Percentiles rank a stretch among this genome's conserved stretches.
Evolutionary conservation across 2,329 filamentous ascomycete species (phyloP).

Genomic region (Microcera coccophila): DNA sequence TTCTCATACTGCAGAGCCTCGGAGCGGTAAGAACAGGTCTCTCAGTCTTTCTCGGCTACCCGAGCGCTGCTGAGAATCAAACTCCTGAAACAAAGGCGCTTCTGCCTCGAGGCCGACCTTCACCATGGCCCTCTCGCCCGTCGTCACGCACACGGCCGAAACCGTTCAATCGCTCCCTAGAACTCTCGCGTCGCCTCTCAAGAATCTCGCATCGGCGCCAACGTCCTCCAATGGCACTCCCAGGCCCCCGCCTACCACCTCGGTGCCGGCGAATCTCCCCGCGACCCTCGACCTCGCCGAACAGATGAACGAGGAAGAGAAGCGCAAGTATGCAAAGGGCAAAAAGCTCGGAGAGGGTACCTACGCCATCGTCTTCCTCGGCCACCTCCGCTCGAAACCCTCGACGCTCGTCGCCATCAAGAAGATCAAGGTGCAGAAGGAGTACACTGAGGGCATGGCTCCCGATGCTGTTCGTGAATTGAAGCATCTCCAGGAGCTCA

Average conservation of each 20-base stretch:
- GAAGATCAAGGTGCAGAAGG: constrained; percentile 82
- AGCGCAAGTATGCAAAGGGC: constrained; percentile 88
- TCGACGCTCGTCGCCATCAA: constrained; percentile 81
- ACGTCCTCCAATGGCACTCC: constrained; percentile 45
- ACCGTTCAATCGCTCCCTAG: constrained; percentile 28
- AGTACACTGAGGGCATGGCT: constrained; percentile 85
- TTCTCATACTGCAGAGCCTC: no score
- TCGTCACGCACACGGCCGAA: constrained; percentile 40
- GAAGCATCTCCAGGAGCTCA: constrained; percentile 89
- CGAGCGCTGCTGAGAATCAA: no score
- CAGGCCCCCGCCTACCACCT: constrained; percentile 29
- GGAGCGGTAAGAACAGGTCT: no score
- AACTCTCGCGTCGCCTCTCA: constrained; percentile 43
- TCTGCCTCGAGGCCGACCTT: not conserved
- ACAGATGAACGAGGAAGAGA: constrained; percentile 76
- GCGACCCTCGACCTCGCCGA: constrained; percentile 62
- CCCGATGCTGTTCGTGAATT: constrained; percentile 95
- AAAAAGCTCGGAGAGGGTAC: constrained; percentile 94
- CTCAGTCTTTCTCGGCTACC: no score
- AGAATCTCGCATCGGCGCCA: constrained; percentile 32
- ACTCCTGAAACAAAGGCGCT: no score
- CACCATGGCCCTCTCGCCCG: constrained; percentile 46
- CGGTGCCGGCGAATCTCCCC: constrained; percentile 30
- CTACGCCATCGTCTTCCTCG: constrained; percentile 92
- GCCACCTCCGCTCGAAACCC: constrained; percentile 71